Evolutionary conservation across 306 rosid genomes (phyloP), one percentile per base, ranked within the genome.

Genomic region (Adenanthera pavonina): DNA sequence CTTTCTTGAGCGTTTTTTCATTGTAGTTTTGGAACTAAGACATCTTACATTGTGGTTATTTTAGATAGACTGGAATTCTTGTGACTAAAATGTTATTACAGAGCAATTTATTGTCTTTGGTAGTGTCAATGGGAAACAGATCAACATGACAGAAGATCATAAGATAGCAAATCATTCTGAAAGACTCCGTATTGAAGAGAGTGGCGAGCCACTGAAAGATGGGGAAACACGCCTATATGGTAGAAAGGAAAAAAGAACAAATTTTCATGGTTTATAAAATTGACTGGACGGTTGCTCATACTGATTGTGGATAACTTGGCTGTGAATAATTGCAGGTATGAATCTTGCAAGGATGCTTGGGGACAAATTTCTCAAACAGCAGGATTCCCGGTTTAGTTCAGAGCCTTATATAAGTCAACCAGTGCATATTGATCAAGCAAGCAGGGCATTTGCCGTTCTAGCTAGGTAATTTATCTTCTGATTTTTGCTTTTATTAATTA

Each of bases 301-400:
- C 72, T 54, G 79, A 30, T 74, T 80, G 80, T 83, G 12, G 59
- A 70, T 33, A 11, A 46, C 41, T 47, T 1, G 74, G 53, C 40
- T 46, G 5, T 70, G 75, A 47, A 70, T 47, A 69, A 44, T 20
- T 78, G 80, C 89, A 96, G 99, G 99, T 82, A 86, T 96, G 78
- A 96, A 92, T 85, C 98, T 96, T 81, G 97, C 92, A 78, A 88
- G 99, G 84, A 90, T 96, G 98, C 98, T 96, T 69, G 99, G 99
- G 17, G 99, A 96, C 90, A 93, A 96, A 86, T 96, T 92, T 88
- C 97, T 92, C 71, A 96, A 96, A 84, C 92, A 96, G 87, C 97
- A 93, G 88, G 99, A 96, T 89, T 74, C 84, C 57, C 97, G 99
- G 67, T 96, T 96, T 87, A 96, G 98, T 84, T 89, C 97, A 60